Conservation (phyloP, 2,329 filamentous ascomycete genomes). For the Xylariales sp. region DNA sequence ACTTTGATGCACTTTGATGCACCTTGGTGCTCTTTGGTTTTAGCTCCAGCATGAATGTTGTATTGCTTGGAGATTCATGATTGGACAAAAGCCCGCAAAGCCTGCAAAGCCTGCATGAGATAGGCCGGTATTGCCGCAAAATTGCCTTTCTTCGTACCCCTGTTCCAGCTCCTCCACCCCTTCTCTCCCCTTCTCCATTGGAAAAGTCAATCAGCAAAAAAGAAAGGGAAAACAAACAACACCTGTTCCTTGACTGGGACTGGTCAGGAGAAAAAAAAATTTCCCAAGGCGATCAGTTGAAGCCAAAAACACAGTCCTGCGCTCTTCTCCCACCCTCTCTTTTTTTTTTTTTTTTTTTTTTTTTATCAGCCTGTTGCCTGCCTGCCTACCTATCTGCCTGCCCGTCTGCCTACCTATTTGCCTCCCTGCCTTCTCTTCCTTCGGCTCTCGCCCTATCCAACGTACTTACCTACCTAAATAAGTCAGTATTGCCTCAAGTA, state of each 20-base stretch:
- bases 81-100: slow-evolving; percentile 1
- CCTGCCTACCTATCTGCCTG: slow-evolving; percentile 10
- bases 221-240: neutral
- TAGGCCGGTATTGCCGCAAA: slow-evolving; percentile 40
- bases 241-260: too few species aligned
- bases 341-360: slow-evolving; percentile 17
- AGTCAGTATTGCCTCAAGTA: slow-evolving; percentile 1
- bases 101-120: slow-evolving; percentile 11
- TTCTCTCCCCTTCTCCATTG: too few species aligned
- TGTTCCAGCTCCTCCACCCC: slow-evolving; percentile 30
- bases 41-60: slow-evolving; percentile 23
- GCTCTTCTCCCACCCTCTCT: slow-evolving; percentile 23
- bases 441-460: neutral
- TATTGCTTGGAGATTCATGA: slow-evolving; percentile 15
- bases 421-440: neutral
- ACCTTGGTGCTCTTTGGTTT: slow-evolving; percentile 10
- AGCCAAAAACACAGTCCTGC: slow-evolving; percentile 18
- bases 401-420: neutral
- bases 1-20: slow-evolving; percentile 16
- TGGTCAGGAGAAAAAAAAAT: neutral
- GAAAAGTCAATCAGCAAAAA: neutral
- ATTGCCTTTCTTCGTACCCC: slow-evolving; percentile 32
- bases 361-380: slow-evolving; percentile 27
- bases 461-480: too few species aligned
- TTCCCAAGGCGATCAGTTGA: slow-evolving; percentile 6